Conservation (phyloP, 768 basidiomycete species). For the Gloeophyllum trabeum region DNA sequence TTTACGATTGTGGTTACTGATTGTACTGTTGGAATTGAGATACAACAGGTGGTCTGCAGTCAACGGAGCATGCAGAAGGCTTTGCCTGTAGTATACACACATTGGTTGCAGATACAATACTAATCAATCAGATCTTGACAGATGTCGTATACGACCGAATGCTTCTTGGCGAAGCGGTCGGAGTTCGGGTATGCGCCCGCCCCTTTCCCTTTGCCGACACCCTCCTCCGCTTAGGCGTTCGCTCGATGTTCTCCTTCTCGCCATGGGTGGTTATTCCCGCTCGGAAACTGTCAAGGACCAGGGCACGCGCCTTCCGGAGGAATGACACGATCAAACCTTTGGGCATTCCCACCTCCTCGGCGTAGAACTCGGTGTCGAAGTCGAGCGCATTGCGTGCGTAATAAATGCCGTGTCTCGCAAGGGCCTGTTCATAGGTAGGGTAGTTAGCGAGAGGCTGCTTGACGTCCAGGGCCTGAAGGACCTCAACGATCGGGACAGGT, state of each 20-base stretch:
- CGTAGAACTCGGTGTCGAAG: background rate
- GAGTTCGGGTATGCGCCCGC: no score
- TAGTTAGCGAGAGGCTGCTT: background rate
- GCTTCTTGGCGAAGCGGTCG: no score
- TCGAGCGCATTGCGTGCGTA: background rate
- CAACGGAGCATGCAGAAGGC: background rate
- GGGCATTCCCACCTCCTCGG: background rate
- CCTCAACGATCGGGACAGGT: background rate
- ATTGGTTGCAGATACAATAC: background rate
- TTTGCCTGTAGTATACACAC: background rate
- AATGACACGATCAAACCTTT: background rate
- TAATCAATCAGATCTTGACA: background rate
- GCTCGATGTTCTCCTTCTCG: background rate
- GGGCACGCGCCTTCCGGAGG: background rate
- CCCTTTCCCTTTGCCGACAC: no score
- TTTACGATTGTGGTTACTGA: constrained; percentile 14
- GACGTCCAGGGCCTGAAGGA: background rate
- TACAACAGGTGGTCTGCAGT: background rate
- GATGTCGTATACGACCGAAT: background rate
- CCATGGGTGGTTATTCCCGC: no score
- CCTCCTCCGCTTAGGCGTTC: background rate
- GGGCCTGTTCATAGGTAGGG: background rate
- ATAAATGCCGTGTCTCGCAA: background rate
- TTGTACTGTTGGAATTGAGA: background rate
- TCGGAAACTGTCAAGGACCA: no score